Evolutionary conservation across 2,329 filamentous ascomycete species (phyloP).

Genomic region (Coniochaeta sp.): DNA sequence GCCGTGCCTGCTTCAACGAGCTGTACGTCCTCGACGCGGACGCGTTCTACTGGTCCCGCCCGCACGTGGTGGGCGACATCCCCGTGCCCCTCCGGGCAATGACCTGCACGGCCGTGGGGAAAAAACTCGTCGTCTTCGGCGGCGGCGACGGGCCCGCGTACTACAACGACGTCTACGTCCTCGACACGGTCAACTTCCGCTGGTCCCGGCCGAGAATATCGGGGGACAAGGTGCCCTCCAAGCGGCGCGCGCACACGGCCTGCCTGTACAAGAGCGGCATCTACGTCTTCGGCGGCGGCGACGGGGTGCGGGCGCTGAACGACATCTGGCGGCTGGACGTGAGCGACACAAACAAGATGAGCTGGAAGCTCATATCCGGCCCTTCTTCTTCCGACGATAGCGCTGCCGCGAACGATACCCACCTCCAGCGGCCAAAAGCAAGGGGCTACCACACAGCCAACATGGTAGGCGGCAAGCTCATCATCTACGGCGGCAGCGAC

Average conservation of each 20-base stretch:
- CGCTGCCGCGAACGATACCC: conserved; percentile 27
- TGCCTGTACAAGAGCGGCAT: conserved; percentile 65
- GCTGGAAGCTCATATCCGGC: conserved; percentile 57
- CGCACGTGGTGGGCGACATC: conserved; percentile 57
- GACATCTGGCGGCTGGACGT: conserved; percentile 69
- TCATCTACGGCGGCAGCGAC: conserved; percentile 64
- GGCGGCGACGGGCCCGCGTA: conserved; percentile 64
- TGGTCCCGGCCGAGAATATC: conserved; percentile 57
- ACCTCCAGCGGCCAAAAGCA: conserved; percentile 48
- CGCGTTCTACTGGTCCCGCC: conserved; percentile 61
- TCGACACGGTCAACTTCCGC: conserved; percentile 63
- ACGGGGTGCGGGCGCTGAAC: conserved; percentile 63
- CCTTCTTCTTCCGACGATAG: conserved; percentile 19
- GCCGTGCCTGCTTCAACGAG: conserved; percentile 61
- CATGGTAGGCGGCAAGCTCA: conserved; percentile 65
- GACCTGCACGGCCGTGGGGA: conserved; percentile 65
- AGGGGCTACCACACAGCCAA: conserved; percentile 67
- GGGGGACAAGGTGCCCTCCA: conserved; percentile 51
- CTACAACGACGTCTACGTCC: conserved; percentile 65
- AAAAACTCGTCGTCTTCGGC: conserved; percentile 64
- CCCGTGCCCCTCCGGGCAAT: conserved; percentile 61
- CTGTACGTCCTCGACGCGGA: conserved; percentile 64
- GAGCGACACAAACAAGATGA: conserved; percentile 58
- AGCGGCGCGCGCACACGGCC: conserved; percentile 61
- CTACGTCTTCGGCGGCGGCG: conserved; percentile 65